A percentile compares a stretch with the other conserved stretches of the same genome.
Evolutionary conservation across 78 protist species (phyloP).

Genomic region (Dictyostelium firmibasis): DNA sequence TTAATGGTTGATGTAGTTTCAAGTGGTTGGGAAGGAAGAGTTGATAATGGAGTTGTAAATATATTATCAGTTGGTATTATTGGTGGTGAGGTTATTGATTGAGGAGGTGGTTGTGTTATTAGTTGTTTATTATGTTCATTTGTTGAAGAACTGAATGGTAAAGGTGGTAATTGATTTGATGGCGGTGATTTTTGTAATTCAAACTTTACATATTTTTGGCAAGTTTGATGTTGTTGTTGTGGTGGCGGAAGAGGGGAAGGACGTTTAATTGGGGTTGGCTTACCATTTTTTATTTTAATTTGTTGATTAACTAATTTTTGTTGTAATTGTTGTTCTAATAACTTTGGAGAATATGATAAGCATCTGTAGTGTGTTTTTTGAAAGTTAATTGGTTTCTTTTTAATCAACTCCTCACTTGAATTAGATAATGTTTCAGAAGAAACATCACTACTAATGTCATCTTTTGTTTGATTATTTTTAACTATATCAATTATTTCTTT

Average conservation of each 20-base stretch:
- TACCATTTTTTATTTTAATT: not conserved
- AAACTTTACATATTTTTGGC: not conserved
- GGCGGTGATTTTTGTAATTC: not conserved
- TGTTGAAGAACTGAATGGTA: not conserved
- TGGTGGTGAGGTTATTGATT: not conserved
- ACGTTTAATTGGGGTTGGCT: not conserved
- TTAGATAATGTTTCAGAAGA: not conserved
- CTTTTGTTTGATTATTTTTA: not conserved
- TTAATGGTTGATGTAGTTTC: constrained; percentile 7
- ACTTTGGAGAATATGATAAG: constrained; percentile 49
- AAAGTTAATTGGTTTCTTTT: constrained; percentile 7
- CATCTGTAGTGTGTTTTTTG: constrained; percentile 49
- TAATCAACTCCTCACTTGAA: not conserved
- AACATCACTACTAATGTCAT: not conserved
- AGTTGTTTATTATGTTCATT: not conserved
- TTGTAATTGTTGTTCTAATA: constrained; percentile 12
- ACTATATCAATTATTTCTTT: not conserved
- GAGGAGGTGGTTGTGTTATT: not conserved
- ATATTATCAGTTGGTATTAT: not conserved
- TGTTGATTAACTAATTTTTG: not conserved
- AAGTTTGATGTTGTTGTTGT: not conserved
- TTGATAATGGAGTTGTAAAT: not conserved
- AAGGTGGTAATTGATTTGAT: not conserved
- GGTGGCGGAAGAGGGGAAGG: not conserved
- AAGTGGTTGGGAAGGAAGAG: not conserved